phyloP scores from a whole-genome alignment of 306 rosid genomes.

The Urtica urens region DNA sequence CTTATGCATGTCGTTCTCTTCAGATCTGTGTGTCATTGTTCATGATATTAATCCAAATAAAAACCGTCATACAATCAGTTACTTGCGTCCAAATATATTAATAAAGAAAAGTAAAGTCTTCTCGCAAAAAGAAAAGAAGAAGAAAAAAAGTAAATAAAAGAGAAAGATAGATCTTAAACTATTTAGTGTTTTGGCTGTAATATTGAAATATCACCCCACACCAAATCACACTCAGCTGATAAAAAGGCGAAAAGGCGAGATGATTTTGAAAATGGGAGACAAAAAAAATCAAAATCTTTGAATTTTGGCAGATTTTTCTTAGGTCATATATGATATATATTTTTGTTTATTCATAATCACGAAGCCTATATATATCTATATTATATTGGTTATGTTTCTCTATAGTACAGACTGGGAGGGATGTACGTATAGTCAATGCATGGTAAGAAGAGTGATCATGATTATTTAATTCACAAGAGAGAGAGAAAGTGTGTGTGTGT shows the following conservation, averaged over 20 bases:
- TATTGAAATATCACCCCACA: conserved; percentile 42
- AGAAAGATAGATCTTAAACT: neutral
- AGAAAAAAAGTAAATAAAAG: neutral
- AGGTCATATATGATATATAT: conserved; percentile 15
- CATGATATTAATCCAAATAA: neutral
- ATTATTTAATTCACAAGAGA: conserved; percentile 25
- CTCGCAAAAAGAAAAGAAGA: conserved; percentile 11
- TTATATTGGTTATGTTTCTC: conserved; percentile 11
- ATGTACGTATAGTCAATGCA: conserved; percentile 27
- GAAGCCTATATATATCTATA: too few species aligned
- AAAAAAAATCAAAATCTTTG: conserved; percentile 54
- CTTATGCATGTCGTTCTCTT: conserved; percentile 4
- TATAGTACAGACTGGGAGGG: conserved; percentile 34
- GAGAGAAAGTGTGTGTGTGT: conserved; percentile 21
- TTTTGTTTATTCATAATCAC: neutral
- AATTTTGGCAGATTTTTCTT: conserved; percentile 58
- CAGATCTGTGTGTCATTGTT: neutral
- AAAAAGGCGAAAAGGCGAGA: conserved; percentile 31
- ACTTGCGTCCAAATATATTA: neutral
- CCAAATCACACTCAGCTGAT: conserved; percentile 31
- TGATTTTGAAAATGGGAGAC: conserved; percentile 64
- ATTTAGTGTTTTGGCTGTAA: conserved; percentile 14
- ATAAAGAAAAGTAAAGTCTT: conserved; percentile 15
- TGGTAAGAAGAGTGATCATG: conserved; percentile 36
- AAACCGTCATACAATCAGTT: neutral